These are phyloP conservation scores for Crithidia acanthocephali DNA, from an alignment of 208 protist genomes.

Conservation along the genomic window DNA sequence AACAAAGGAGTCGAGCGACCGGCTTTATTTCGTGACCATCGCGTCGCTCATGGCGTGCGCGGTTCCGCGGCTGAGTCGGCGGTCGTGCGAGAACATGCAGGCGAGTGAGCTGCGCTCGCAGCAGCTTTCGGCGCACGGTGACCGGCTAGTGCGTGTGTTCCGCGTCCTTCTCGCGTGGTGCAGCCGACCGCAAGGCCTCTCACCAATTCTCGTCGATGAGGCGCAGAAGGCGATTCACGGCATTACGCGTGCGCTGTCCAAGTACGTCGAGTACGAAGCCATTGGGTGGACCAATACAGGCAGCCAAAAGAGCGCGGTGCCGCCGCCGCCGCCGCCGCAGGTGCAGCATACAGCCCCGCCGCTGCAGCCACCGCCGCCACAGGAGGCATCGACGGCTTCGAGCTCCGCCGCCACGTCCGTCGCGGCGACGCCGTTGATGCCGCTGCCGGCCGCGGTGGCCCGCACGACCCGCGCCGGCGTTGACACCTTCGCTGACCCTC, in stretches of 20 bases:
- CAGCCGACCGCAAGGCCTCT: slow-evolving; percentile 33
- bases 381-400: not conserved
- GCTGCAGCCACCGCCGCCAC: not conserved
- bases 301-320: not conserved
- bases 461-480: not conserved
- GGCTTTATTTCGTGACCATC: slow-evolving; percentile 64
- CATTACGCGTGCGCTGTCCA: slow-evolving; percentile 62
- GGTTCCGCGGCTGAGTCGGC: slow-evolving; percentile 51
- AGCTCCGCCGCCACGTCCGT: slow-evolving; percentile 15
- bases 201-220: slow-evolving; percentile 51
- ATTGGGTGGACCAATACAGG: not conserved
- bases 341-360: not conserved
- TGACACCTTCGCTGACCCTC: slow-evolving; percentile 6
- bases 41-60: slow-evolving; percentile 58
- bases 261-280: slow-evolving; percentile 47
- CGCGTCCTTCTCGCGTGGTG: slow-evolving; percentile 58
- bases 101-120: slow-evolving; percentile 30
- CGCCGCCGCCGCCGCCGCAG: not conserved
- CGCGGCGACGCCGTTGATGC: slow-evolving; percentile 19
- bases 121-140: slow-evolving; percentile 49
- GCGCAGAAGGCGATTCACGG: slow-evolving; percentile 51
- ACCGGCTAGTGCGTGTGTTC: slow-evolving; percentile 48
- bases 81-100: slow-evolving; percentile 18
- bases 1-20: slow-evolving; percentile 56
- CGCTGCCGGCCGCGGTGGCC: slow-evolving; percentile 10